Base-by-base conservation (phyloP, 1,284 basidiomycete genomes). In the Cryptococcus sp. region DNA sequence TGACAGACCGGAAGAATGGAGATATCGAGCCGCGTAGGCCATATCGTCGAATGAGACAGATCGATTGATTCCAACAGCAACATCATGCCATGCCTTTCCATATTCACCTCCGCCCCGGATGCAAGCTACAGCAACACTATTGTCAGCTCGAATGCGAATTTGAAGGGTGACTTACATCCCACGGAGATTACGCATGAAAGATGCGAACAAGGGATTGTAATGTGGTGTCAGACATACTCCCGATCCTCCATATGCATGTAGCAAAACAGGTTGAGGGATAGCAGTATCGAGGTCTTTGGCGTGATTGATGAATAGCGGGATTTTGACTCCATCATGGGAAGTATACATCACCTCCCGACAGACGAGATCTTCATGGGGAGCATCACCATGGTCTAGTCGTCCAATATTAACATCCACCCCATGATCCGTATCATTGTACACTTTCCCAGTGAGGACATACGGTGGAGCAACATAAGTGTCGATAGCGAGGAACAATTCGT, bases 21-120 rank as follows among this genome's bases (percentile, higher is more conserved):
- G 48, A 48, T 60, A 55, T 41, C 32, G 45, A 9, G 53, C 58
- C 3, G 58, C 58, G 23, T 32, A 53, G 4, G 52, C 48, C 34
- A 60, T 55, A 42, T 60, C 58, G 14, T 57, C 55, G 41, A 47
- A 60, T 28, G 41, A 43, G 39, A 60, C 53, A 21, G 16, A 46
- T 25, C 52, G 49, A 21, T 57, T 53, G 42, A 50, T 45, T 9
- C 50, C 55, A 7, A 48, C 39, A 21, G 58, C 58, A 19, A 50
- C 52, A 22, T 55, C 53, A 44, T 60, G 58, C 58, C 58, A 60
- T 28, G 44, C 48, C 24, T 48, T 53, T 24, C 58, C 58, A 49
- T 60, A 60, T 42, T 60, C 58, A 9, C 58, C 58, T 10, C 58
- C 58, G 2, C 58, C 58, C 9, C 58, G 50, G n/a, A 60, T 60